Conservation (phyloP, 2,329 filamentous ascomycete genomes). For the Calonectria ilicicola region DNA sequence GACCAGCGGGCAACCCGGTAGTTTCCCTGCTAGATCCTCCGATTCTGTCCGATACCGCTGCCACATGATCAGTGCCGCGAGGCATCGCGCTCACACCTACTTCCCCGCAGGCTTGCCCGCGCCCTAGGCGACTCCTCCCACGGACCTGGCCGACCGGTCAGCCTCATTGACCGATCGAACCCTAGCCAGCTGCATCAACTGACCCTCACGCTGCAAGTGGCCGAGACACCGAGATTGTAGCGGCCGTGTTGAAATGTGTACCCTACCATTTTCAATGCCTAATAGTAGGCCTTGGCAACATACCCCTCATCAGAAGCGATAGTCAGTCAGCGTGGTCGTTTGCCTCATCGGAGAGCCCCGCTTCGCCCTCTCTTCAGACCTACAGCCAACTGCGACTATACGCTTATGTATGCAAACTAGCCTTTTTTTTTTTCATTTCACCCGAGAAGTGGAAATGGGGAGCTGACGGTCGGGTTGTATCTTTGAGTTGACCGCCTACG, state of each 20-base stretch:
- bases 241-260: background rate
- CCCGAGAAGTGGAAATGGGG: background rate
- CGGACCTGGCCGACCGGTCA: constrained; percentile 3
- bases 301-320: background rate
- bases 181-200: background rate
- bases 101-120: constrained; percentile 21
- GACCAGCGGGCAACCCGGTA: background rate
- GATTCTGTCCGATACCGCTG: constrained; percentile 25
- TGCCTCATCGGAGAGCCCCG: background rate
- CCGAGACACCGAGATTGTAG: constrained; percentile 33
- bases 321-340: background rate
- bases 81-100: constrained; percentile 5
- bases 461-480: background rate
- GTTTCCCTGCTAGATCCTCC: background rate
- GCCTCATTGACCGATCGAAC: background rate
- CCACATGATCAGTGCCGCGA: constrained; percentile 23
- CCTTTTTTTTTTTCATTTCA: no score
- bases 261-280: background rate
- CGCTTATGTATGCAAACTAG: no score
- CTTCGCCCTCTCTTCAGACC: background rate
- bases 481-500: background rate
- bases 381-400: background rate
- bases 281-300: background rate
- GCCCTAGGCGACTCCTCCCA: background rate
- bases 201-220: background rate